Conservation (phyloP, 2,329 filamentous ascomycete genomes). For the Sporothrix globosa region DNA sequence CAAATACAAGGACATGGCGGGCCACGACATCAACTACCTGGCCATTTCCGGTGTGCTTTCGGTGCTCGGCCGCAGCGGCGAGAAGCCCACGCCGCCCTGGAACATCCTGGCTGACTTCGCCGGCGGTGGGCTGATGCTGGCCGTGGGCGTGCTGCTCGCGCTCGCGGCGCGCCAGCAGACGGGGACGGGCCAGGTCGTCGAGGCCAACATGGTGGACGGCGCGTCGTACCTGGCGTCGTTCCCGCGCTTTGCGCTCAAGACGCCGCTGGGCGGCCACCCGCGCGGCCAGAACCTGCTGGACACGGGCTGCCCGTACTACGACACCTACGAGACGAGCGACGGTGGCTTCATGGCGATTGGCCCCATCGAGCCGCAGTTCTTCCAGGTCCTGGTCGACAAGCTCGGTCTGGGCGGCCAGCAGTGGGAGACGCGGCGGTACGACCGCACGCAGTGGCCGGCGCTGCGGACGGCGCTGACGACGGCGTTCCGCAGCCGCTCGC, state of each 20-base stretch:
- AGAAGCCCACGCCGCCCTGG: constrained; percentile 74
- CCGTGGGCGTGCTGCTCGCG: constrained; percentile 81
- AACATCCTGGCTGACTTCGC: constrained; percentile 92
- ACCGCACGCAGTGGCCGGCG: constrained; percentile 68
- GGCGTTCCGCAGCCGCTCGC: constrained; percentile 69
- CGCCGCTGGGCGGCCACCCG: constrained; percentile 61
- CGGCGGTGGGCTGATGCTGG: constrained; percentile 80
- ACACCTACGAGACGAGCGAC: constrained; percentile 83
- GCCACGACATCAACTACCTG: constrained; percentile 96
- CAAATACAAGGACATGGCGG: constrained; percentile 83
- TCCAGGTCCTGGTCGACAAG: constrained; percentile 66
- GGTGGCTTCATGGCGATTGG: constrained; percentile 84
- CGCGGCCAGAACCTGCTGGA: constrained; percentile 81
- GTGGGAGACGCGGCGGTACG: constrained; percentile 58
- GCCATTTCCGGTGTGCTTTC: constrained; percentile 80
- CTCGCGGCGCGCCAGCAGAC: constrained; percentile 66
- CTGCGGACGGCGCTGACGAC: constrained; percentile 63
- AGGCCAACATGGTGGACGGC: constrained; percentile 97
- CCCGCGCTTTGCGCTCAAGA: constrained; percentile 68
- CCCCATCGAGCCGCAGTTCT: constrained; percentile 87
- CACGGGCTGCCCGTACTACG: constrained; percentile 84
- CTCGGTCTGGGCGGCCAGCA: constrained; percentile 58
- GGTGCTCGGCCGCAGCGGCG: constrained; percentile 70
- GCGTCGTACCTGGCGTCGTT: constrained; percentile 77
- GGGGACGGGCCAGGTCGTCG: constrained; percentile 82